These are phyloP conservation scores for Lasiodiplodia sp. DNA, from an alignment of 2,329 filamentous ascomycete species.

Conservation along the genomic window DNA sequence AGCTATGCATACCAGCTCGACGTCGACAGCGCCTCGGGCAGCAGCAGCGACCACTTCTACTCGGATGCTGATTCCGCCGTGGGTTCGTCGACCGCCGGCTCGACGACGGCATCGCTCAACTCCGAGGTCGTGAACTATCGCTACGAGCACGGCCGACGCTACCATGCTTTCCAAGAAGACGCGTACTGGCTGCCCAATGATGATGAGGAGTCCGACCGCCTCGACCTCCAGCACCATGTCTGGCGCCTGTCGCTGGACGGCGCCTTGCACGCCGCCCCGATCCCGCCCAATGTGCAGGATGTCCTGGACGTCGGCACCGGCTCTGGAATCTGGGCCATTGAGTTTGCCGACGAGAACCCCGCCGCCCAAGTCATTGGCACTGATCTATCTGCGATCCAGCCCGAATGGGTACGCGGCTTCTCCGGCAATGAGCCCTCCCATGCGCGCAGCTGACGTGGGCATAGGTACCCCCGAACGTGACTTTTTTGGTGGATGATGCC, in stretches of 20 bases:
- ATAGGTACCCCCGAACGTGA: constrained; percentile 47
- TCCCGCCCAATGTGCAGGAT: constrained; percentile 31
- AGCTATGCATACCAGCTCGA: constrained; percentile 17
- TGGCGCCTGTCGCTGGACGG: constrained; percentile 46
- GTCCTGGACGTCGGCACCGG: constrained; percentile 43
- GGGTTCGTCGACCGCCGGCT: neutral
- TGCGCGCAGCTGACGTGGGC: neutral
- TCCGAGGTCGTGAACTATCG: constrained; percentile 46
- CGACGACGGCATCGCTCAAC: constrained; percentile 42
- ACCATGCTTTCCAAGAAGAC: constrained; percentile 47
- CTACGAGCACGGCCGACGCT: constrained; percentile 48
- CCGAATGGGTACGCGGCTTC: constrained; percentile 38
- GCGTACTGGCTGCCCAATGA: constrained; percentile 47
- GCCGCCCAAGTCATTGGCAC: constrained; percentile 43
- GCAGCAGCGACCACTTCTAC: neutral
- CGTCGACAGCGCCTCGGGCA: constrained; percentile 20
- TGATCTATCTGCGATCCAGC: constrained; percentile 41
- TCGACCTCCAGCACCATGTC: constrained; percentile 48
- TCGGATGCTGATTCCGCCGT: constrained; percentile 13
- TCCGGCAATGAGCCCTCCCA: constrained; percentile 33
- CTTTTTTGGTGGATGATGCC: constrained; percentile 46
- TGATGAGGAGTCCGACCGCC: constrained; percentile 47
- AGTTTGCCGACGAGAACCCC: constrained; percentile 44
- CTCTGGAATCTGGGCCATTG: constrained; percentile 47
- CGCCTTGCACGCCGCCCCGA: constrained; percentile 45